Evolutionary conservation across 2,329 filamentous ascomycete species (phyloP), one percentile per base, ranked within the genome.

Genomic region (Trichoderma sp.): DNA sequence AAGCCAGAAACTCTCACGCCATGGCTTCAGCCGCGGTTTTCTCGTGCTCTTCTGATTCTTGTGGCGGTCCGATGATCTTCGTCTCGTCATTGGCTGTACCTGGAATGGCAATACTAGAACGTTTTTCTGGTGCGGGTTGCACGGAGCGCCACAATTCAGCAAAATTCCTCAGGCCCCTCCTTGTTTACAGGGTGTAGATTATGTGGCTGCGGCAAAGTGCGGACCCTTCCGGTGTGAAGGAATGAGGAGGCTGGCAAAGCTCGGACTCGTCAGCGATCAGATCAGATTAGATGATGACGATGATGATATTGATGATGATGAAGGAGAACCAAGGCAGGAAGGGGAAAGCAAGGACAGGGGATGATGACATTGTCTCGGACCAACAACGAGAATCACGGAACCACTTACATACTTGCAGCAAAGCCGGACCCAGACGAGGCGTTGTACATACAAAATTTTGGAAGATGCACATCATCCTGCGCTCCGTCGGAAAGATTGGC

Each of bases 111-210:
- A 54, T 54, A n/a, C n/a, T n/a, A 50, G 59, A 52, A 50, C 39
- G 30, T 39, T 34, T 62, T 21, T 39, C 5, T 1, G 34, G 14
- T 24, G 21, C 50, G 45, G 57, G 28, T 45, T 48, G 34, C 19
- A 39, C 47, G 24, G 48, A 45, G 48, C 59, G 59, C 59, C 59
- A 45, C 21, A n/a, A 19, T 54, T 7, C 30, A 9, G 30, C 6
- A 61, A 62, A 54, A 34, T 17, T 30, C 48, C 58, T 62, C 59
- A 62, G 34, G 39, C 45, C 39, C 56, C 59, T 54, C 39, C 39
- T 28, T 28, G 44, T 26, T 19, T 45, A 24, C 21, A 24, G 21
- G 21, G 2, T 24, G 21, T 24, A 24, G 21, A 24, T 54, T 39
- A 45, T 19, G 48, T 54, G 59, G 59, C 48, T 52, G 24, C 59